Evolutionary conservation across 306 rosid genomes (phyloP).

Genomic region (Trifolium dubium): DNA sequence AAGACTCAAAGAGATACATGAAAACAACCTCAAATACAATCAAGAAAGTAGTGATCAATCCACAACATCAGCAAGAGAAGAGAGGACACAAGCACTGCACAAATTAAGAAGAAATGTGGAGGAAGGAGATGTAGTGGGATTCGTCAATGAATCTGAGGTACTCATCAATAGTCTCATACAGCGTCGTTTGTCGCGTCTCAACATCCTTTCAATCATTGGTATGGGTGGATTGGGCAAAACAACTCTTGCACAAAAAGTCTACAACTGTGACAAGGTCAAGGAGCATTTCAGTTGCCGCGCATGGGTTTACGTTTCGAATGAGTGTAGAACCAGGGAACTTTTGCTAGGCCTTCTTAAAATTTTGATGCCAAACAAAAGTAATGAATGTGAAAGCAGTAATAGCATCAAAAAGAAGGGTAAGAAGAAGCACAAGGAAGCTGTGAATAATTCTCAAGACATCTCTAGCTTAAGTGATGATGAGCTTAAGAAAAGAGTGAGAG

Average conservation of each 20-base stretch:
- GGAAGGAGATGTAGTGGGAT: conserved; percentile 4
- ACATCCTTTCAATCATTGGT: conserved; percentile 11
- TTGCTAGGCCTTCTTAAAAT: background rate
- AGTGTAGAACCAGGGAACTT: background rate
- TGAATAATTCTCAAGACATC: background rate
- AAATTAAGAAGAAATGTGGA: conserved; percentile 3
- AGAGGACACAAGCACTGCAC: background rate
- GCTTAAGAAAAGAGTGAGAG: background rate
- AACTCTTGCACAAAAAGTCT: conserved; percentile 6
- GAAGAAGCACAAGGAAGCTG: background rate
- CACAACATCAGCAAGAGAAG: background rate
- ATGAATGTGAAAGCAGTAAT: background rate
- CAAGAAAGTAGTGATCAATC: conserved; percentile 5
- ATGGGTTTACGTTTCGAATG: conserved; percentile 10
- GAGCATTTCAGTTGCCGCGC: background rate
- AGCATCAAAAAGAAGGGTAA: background rate
- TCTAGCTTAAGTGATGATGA: conserved; percentile 2
- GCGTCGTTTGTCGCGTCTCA: background rate
- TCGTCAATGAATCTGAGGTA: conserved; percentile 2
- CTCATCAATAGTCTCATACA: background rate
- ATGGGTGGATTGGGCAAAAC: conserved; percentile 29
- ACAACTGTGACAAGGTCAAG: background rate
- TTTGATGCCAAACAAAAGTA: background rate
- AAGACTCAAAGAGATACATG: background rate
- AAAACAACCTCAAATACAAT: conserved; percentile 2